These are phyloP conservation scores for Neocatenulostroma microsporum DNA, from an alignment of 2,329 filamentous ascomycete species.

Conservation along the genomic window DNA sequence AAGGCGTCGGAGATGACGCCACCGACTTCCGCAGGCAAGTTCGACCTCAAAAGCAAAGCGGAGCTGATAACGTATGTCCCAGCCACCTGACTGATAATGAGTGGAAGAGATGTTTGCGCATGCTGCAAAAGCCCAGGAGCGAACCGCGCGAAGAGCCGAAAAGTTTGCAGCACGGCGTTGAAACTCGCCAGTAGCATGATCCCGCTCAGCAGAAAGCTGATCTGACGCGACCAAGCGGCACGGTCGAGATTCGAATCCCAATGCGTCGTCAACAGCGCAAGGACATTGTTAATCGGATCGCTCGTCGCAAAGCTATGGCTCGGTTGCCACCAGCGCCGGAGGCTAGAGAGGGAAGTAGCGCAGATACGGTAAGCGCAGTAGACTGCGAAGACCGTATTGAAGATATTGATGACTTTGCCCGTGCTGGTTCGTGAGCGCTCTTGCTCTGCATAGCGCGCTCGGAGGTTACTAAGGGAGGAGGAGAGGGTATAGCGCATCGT, in stretches of 20 bases:
- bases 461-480: constrained; percentile 56
- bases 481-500: constrained; percentile 68
- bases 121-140: constrained; percentile 63
- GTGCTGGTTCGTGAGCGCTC: constrained; percentile 58
- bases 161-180: constrained; percentile 76
- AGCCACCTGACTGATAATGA: constrained; percentile 70
- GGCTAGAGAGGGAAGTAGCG: constrained; percentile 60
- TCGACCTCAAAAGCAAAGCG: constrained; percentile 67
- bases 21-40: constrained; percentile 68
- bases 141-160: constrained; percentile 70
- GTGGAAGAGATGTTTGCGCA: constrained; percentile 67
- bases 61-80: constrained; percentile 81
- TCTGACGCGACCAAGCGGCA: constrained; percentile 73
- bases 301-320: constrained; percentile 55
- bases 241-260: constrained; percentile 79
- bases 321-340: constrained; percentile 48
- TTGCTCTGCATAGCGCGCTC: constrained; percentile 55
- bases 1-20: constrained; percentile 70
- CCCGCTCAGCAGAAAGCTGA: constrained; percentile 74
- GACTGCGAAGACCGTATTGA: constrained; percentile 61
- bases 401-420: constrained; percentile 57
- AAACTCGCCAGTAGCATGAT: constrained; percentile 76
- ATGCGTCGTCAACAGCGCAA: constrained; percentile 71
- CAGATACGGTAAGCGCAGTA: constrained; percentile 81
- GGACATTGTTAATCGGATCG: constrained; percentile 76